Evolutionary conservation across 441 rosid species (phyloP), one percentile per base, ranked within the genome.

Genomic region (Croton setiger): DNA sequence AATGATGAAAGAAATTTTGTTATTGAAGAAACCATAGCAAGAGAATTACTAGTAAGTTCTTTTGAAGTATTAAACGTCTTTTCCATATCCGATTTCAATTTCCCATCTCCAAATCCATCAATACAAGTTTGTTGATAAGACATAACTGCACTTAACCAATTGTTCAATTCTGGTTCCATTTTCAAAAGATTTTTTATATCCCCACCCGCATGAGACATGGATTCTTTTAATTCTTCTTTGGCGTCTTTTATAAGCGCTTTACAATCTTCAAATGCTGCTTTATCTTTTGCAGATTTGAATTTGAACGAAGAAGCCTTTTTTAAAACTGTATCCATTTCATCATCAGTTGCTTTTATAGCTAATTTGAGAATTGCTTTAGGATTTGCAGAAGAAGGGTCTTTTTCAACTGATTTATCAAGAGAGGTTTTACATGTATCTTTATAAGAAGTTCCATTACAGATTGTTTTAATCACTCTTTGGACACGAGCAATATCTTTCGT

Each of bases 121-220:
- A 88, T 64, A 43, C 97, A 89, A 1, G 92, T 79, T 31, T 86
- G 86, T 7, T 88, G 89, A 70, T 91, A 91, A 17, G 93, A 75
- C 73, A 88, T 82, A 15, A 88, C 96, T 0, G 97, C 96, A 55
- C 97, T 92, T 14, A 92, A 66, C 91, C 88, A 86, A 64, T 64
- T 85, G 52, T 82, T 82, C 75, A 89, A 60, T 14, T 88, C 86
- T 0, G 78, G 76, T 55, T 75, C 73, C 6, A 72, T 78, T 13
- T 65, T 54, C 5, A 60, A 1, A 2, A 86, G 74, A 43, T 74
- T 72, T 9, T 17, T 62, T 1, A 68, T 4, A 31, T 80, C 75
- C 31, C 23, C 70, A 9, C 64, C 77, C 15, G 81, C 67, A 11
- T 49, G 56, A 27, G 49, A 63, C 20, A 76, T 8, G 0, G 88